Percentiles rank a stretch among this genome's conserved stretches.
These are phyloP conservation scores for Trypethelium eluteriae DNA, from an alignment of 495 filamentous ascomycete species.

Conservation along the genomic window DNA sequence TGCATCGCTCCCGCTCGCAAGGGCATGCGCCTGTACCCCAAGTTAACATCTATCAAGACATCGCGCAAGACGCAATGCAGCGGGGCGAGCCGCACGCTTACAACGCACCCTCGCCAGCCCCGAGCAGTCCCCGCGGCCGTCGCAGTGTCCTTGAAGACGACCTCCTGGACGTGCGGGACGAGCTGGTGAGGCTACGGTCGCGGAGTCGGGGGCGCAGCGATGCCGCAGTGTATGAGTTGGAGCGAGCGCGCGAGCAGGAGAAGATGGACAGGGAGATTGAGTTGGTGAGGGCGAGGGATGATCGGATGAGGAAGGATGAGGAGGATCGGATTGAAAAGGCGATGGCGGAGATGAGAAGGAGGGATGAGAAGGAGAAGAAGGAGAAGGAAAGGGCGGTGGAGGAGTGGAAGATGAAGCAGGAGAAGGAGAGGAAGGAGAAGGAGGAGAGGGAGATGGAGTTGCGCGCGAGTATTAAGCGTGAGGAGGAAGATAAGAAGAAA, in stretches of 20 bases:
- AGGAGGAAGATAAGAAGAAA: slow-evolving; percentile 18
- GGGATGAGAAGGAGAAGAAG: slow-evolving; percentile 21
- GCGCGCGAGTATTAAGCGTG: slow-evolving; percentile 15
- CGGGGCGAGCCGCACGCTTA: slow-evolving; percentile 9
- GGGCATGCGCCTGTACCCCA: slow-evolving; percentile 32
- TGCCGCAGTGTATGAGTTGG: slow-evolving; percentile 18
- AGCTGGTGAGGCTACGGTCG: slow-evolving; percentile 22
- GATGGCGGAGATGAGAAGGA: slow-evolving; percentile 9
- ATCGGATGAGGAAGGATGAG: slow-evolving; percentile 16
- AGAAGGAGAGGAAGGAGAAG: slow-evolving; percentile 15
- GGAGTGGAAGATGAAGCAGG: slow-evolving; percentile 21
- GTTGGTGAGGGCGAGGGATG: slow-evolving; percentile 24
- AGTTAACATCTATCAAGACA: slow-evolving; percentile 34
- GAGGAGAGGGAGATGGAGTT: slow-evolving; percentile 19
- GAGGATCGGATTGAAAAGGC: slow-evolving; percentile 13
- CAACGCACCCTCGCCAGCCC: not conserved
- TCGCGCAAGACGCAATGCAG: slow-evolving; percentile 18
- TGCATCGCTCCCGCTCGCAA: slow-evolving; percentile 34
- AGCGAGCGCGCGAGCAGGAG: slow-evolving; percentile 22
- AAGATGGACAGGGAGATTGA: slow-evolving; percentile 19
- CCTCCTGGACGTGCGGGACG: slow-evolving; percentile 28
- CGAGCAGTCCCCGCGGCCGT: slow-evolving; percentile 19
- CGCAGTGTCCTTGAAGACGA: slow-evolving; percentile 24
- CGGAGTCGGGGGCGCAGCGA: slow-evolving; percentile 29
- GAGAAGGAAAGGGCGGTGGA: slow-evolving; percentile 14